Evolutionary conservation across 768 basidiomycete genomes (phyloP), one percentile per base, ranked within the genome.

Genomic region (Rhodotorula kratochvilovae): DNA sequence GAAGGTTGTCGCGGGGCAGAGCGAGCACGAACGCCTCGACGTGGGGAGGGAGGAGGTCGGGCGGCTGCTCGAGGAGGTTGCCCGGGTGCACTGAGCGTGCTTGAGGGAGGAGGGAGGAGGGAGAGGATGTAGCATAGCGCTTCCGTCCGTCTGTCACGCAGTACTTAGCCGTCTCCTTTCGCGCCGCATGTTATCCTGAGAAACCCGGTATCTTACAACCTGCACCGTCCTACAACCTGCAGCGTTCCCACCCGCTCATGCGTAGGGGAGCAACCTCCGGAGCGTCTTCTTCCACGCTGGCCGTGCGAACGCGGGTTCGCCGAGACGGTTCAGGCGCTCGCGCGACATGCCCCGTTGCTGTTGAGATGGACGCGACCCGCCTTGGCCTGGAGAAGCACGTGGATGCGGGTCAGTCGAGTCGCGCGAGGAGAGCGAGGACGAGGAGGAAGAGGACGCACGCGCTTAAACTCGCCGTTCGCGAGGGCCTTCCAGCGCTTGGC

Each of bases 11-110:
- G 77, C 81, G 39, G 90, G 90, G 16, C 80, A 82, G 27, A 86
- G 81, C 64, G 84, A 86, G 61, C 85, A 85, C 5, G 89, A 91
- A 80, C 80, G 80, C 45, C 78, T 91, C 27, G 82, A 81, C 21
- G 76, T 85, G 51, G 77, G 85, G 2, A 77, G 79, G 36, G 81
- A 48, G 25, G 84, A 87, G 63, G 72, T 84, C 8, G 77, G 80
- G 53, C 77, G 78, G 59, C 69, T 83, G 10, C 71, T 85, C 39
- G 85, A 84, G 69, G 81, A 81, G 57, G 77, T 85, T 31, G 82
- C 82, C 70, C 79, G 81, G 65, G 60, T 84, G 50, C 84, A 85
- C 71, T 85, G 56, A 58, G 29, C 5, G 13, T 1, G 12, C 3
- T 23, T 7, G 27, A 21, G 23, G 4, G 27, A 27, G 48, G 5